A percentile compares a stretch with the other conserved stretches of the same genome.
Evolutionary conservation across 495 filamentous ascomycete genomes (phyloP).

Genomic region (Xylaria flabelliformis): DNA sequence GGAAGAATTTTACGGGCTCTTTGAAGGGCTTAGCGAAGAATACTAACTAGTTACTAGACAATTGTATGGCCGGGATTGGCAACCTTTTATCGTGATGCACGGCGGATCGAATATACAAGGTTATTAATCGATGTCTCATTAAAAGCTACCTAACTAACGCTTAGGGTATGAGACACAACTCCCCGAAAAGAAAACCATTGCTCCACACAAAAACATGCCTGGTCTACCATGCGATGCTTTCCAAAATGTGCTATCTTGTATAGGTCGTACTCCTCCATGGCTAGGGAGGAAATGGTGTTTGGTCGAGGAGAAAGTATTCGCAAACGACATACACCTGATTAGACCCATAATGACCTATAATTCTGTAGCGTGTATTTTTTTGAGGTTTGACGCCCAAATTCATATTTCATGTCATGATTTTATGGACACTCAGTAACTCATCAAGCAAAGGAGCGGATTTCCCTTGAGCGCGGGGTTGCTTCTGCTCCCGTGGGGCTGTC

Average conservation of each 20-base stretch:
- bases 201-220: neutral
- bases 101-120: neutral
- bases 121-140: neutral
- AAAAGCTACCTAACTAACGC: conserved; percentile 8
- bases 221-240: conserved; percentile 10
- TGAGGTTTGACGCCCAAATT: neutral
- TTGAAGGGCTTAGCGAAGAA: conserved; percentile 21
- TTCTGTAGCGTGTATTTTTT: neutral
- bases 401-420: neutral
- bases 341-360: neutral
- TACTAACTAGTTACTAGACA: neutral
- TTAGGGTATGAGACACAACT: conserved; percentile 1
- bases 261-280: neutral
- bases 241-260: neutral
- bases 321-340: neutral
- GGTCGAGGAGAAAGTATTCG: neutral
- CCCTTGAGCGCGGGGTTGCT: neutral
- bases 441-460: conserved; percentile 2
- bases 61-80: neutral
- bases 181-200: neutral
- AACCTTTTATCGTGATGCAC: neutral
- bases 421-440: neutral
- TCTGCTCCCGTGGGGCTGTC: neutral
- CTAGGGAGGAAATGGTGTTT: neutral
- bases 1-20: conserved; percentile 34